Evolutionary conservation across 2,329 filamentous ascomycete species (phyloP), one percentile per base, ranked within the genome.

Genomic region (Xylariaceae sp.): DNA sequence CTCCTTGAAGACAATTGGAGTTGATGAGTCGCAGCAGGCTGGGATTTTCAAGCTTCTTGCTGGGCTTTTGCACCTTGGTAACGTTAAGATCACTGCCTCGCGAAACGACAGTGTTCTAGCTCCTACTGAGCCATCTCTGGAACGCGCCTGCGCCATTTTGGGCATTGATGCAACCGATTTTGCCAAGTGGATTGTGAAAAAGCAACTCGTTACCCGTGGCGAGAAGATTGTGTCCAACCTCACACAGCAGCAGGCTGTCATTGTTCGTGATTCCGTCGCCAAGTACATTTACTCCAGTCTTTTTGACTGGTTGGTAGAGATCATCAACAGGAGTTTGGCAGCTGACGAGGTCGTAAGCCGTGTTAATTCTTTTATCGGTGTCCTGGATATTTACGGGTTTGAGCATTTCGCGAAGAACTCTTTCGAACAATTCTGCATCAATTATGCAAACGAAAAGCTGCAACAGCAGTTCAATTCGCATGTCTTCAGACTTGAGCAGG

Each of bases 401-500:
- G 94, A 99, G 72, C 94, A 97, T 74, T 99, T 99, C 68, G 92
- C 94, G 58, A 97, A 96, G 79, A 99, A 99, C 76, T 99, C 94
- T 0, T 99, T 99, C 66, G 94, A 99, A 71, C 94, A 99, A 71
- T 99, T 99, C 74, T 99, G 94, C 75, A 99, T 99, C 81, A 99
- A 99, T 74, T 99, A 99, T 68, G 94, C 94, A 73, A 99, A 99
- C 72, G 94, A 99, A 74, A 99, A 99, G 74, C 78, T 99, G 51
- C 94, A 99, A 70, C 94, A 99, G 71, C 92, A 97, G 71, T 99
- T 99, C 79, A 99, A 99, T 74, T 90, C 95, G 70, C 94, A 99
- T 68, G 94, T 99, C 34, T 99, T 99, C 82, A 96, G 97, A 73
- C 82, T 99, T 19, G 94, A 99, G 71, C 94, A 99, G 71, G 94